These are phyloP conservation scores for Didymella pinodella DNA, from an alignment of 2,329 filamentous ascomycete species.

Conservation along the genomic window DNA sequence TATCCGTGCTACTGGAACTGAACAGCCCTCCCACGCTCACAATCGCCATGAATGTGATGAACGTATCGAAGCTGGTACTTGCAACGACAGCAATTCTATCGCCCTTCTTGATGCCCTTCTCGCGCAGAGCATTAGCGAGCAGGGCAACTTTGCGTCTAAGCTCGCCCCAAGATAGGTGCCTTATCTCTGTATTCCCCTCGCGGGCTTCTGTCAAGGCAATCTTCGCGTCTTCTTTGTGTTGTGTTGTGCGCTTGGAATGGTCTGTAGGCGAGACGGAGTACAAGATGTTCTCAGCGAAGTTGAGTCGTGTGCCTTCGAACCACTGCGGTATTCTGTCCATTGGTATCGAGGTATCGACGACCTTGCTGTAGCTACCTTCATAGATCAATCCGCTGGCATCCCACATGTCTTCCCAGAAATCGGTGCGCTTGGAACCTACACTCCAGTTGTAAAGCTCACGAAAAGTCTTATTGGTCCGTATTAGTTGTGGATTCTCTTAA, in stretches of 20 bases:
- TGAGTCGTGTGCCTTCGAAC: conserved; percentile 78
- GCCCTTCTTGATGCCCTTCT: conserved; percentile 71
- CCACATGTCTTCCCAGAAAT: conserved; percentile 53
- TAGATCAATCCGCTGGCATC: conserved; percentile 38
- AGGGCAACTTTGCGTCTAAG: conserved; percentile 66
- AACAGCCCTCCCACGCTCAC: conserved; percentile 78
- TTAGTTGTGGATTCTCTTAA: not conserved
- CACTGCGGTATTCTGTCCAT: conserved; percentile 77
- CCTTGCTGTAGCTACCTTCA: conserved; percentile 41
- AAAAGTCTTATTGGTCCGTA: conserved; percentile 62
- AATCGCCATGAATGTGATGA: conserved; percentile 74
- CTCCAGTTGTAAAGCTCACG: conserved; percentile 76
- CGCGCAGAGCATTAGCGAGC: conserved; percentile 72
- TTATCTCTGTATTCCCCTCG: conserved; percentile 65
- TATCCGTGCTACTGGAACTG: conserved; percentile 79
- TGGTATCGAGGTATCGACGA: conserved; percentile 73
- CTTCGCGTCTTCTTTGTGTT: conserved; percentile 73
- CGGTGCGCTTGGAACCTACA: conserved; percentile 61
- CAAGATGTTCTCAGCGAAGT: conserved; percentile 83
- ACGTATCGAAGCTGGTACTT: conserved; percentile 76
- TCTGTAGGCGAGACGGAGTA: conserved; percentile 61
- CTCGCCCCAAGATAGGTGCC: conserved; percentile 71
- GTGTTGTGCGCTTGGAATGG: conserved; percentile 58
- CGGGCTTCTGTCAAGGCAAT: conserved; percentile 76
- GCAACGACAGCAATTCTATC: conserved; percentile 80